phyloP scores from a whole-genome alignment of 176 grass and related monocot species.

The Carex kokanica region DNA sequence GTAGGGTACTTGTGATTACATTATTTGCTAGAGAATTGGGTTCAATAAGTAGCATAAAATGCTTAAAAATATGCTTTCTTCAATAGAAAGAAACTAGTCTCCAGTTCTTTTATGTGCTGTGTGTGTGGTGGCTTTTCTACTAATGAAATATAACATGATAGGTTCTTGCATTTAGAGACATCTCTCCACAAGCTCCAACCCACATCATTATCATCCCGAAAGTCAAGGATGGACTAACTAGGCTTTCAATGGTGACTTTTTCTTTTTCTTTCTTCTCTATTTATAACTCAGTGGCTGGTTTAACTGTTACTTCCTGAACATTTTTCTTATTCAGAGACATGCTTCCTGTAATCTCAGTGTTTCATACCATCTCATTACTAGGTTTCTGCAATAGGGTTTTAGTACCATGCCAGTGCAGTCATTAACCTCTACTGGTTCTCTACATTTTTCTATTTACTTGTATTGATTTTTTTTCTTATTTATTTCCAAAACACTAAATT shows the following conservation, averaged over 20 bases:
- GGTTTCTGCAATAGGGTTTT: background rate
- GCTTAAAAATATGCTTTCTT: background rate
- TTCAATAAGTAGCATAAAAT: background rate
- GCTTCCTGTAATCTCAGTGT: background rate
- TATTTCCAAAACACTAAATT: background rate
- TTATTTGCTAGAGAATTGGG: conserved; percentile 3
- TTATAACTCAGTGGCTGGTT: background rate
- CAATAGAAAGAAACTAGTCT: background rate
- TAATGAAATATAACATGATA: conserved; percentile 25
- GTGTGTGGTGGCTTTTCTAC: background rate
- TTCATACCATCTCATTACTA: background rate
- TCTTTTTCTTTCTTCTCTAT: background rate
- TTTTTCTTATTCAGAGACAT: background rate
- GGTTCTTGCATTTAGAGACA: conserved; percentile 77
- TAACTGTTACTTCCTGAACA: conserved; percentile 2
- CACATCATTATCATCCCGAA: conserved; percentile 73
- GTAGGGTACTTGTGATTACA: background rate
- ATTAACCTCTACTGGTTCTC: background rate
- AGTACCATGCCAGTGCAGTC: background rate
- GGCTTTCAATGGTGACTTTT: conserved; percentile 44
- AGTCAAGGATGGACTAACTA: conserved; percentile 60
- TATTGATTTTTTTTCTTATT: background rate
- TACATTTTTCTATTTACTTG: background rate
- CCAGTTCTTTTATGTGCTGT: background rate
- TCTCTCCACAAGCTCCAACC: conserved; percentile 61